phyloP scores from a whole-genome alignment of 768 basidiomycete species.

The Lactarius sanguifluus region DNA sequence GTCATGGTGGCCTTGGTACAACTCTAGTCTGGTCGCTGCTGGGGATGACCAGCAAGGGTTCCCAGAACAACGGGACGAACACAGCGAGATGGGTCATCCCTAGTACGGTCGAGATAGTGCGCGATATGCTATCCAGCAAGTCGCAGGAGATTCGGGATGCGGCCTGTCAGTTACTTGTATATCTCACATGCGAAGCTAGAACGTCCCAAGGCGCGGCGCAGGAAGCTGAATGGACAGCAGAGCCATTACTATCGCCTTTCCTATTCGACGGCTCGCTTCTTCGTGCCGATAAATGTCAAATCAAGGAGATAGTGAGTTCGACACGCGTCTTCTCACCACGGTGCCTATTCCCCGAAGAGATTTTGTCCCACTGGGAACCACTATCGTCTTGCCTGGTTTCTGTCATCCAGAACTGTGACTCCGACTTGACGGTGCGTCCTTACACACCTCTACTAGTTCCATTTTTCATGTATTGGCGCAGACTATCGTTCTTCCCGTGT shows the following conservation, averaged over 20 bases:
- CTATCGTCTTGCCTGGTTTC: conserved; percentile 18
- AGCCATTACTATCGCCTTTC: conserved; percentile 9
- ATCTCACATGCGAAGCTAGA: conserved; percentile 6
- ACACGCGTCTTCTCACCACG: conserved; percentile 8
- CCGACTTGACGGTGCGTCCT: conserved; percentile 10
- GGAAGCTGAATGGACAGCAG: conserved; percentile 5
- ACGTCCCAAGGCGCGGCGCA: background rate
- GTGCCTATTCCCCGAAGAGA: conserved; percentile 20
- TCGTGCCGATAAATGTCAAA: conserved; percentile 12
- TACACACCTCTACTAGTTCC: background rate
- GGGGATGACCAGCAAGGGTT: background rate
- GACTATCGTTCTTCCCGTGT: conserved; percentile 3
- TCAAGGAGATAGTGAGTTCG: conserved; percentile 8
- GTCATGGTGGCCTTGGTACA: conserved; percentile 18
- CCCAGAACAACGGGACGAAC: background rate
- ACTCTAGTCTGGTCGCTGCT: conserved; percentile 18
- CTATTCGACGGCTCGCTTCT: conserved; percentile 23
- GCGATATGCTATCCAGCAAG: conserved; percentile 24
- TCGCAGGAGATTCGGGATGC: conserved; percentile 9
- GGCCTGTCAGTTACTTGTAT: conserved; percentile 8
- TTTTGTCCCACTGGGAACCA: conserved; percentile 9
- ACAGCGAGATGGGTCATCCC: conserved; percentile 6
- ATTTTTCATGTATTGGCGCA: background rate
- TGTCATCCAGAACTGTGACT: background rate
- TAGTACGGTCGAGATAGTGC: conserved; percentile 14